These are phyloP conservation scores for Pneumocystis carinii DNA, from an alignment of 1,139 yeast genomes.

Conservation along the genomic window DNA sequence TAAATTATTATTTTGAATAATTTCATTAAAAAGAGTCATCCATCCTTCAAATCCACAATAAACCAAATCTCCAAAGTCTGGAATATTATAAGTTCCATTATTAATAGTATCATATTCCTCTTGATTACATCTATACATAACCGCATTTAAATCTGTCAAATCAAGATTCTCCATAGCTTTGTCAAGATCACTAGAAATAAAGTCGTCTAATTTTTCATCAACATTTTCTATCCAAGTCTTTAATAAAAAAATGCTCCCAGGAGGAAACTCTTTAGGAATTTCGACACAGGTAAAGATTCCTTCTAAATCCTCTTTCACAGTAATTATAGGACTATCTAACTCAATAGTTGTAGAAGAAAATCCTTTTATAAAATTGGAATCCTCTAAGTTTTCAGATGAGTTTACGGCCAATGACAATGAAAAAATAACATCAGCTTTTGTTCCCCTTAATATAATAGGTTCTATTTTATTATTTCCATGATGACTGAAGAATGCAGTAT, in stretches of 20 bases:
- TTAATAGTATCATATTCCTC: conserved; percentile 75
- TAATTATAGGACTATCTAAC: conserved; percentile 36
- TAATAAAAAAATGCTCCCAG: conserved; percentile 79
- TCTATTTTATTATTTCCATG: conserved; percentile 30
- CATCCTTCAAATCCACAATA: conserved; percentile 94
- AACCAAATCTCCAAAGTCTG: conserved; percentile 54
- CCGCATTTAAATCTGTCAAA: conserved; percentile 57
- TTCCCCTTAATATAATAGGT: conserved; percentile 53
- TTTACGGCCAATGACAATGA: conserved; percentile 39
- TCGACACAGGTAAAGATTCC: conserved; percentile 35
- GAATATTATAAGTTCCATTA: conserved; percentile 61
- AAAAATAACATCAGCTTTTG: conserved; percentile 45
- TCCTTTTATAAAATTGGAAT: conserved; percentile 35
- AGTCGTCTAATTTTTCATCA: conserved; percentile 51
- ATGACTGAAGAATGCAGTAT: conserved; percentile 50
- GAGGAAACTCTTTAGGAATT: conserved; percentile 52
- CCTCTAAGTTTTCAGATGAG: conserved; percentile 34
- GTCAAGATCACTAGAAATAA: conserved; percentile 55
- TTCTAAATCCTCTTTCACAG: conserved; percentile 18
- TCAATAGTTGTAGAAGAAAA: conserved; percentile 50
- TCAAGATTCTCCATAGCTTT: conserved; percentile 50
- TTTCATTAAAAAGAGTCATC: conserved; percentile 50
- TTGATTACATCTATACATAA: conserved; percentile 63
- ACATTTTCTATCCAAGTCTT: conserved; percentile 40
- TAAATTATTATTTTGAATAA: conserved; percentile 56